Evolutionary conservation across 305 asterid genomes (phyloP).

Genomic region (Stenogyne calaminthoides): DNA sequence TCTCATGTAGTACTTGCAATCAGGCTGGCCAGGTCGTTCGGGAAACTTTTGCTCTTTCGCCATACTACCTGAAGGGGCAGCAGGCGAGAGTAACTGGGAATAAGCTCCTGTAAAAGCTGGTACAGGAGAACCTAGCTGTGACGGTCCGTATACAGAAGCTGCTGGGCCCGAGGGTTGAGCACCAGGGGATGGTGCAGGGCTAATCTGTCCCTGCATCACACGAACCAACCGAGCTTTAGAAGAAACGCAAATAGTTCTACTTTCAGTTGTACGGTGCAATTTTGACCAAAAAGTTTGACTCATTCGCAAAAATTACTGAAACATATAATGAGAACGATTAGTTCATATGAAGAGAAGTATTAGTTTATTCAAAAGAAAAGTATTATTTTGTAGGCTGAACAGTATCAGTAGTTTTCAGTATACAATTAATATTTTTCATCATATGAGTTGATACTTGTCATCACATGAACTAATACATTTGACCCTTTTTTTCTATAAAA

Average conservation of each 20-base stretch:
- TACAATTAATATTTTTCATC: background rate
- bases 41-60: constrained; percentile 61
- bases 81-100: constrained; percentile 48
- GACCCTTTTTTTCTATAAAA: background rate
- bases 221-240: constrained; percentile 29
- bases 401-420: background rate
- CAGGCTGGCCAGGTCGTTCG: constrained; percentile 76
- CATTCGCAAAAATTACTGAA: background rate
- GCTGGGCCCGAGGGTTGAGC: constrained; percentile 62
- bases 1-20: constrained; percentile 83
- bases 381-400: background rate
- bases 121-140: constrained; percentile 63
- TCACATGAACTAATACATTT: background rate
- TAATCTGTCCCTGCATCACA: constrained; percentile 61
- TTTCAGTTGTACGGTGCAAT: background rate
- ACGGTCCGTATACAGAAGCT: constrained; percentile 59
- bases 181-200: constrained; percentile 69
- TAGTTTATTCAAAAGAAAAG: background rate
- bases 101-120: constrained; percentile 57
- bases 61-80: constrained; percentile 44
- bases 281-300: background rate
- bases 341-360: background rate
- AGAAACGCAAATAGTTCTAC: background rate
- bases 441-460: background rate
- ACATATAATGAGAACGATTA: background rate